Conservation (phyloP, 768 basidiomycete genomes). For the Megacollybia marginata region DNA sequence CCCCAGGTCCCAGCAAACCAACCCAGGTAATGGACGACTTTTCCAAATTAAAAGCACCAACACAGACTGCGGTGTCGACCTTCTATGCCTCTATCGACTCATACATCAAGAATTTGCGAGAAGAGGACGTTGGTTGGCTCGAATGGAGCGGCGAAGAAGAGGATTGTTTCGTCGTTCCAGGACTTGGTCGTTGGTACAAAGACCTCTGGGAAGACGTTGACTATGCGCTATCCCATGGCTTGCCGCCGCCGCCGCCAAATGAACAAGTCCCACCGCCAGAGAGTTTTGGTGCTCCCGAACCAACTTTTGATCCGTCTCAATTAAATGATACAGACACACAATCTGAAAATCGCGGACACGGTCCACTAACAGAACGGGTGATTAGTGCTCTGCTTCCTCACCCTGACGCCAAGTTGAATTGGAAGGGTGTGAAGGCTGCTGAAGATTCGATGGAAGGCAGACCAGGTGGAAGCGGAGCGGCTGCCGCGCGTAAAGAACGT, state of each 20-base stretch:
- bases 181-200: conserved; percentile 79
- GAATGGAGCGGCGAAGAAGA: conserved; percentile 88
- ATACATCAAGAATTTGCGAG: conserved; percentile 82
- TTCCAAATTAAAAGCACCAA: conserved; percentile 71
- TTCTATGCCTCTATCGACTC: conserved; percentile 89
- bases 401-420: conserved; percentile 46
- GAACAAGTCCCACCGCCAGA: conserved; percentile 28
- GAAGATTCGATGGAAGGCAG: conserved; percentile 82
- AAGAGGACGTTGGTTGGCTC: conserved; percentile 94
- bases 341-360: conserved; percentile 76
- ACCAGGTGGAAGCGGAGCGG: conserved; percentile 73
- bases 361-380: conserved; percentile 80
- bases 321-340: conserved; percentile 63
- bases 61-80: conserved; percentile 62
- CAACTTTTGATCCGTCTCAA: conserved; percentile 81
- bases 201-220: conserved; percentile 96
- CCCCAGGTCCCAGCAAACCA: conserved; percentile 78
- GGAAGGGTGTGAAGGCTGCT: conserved; percentile 77
- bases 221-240: conserved; percentile 17
- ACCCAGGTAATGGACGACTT: conserved; percentile 86
- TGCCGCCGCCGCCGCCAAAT: conserved; percentile 14
- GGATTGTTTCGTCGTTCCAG: conserved; percentile 81
- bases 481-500: conserved; percentile 66
- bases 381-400: conserved; percentile 69
- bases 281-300: conserved; percentile 41